A percentile compares a stretch with the other conserved stretches of the same genome.
Conservation (phyloP, 495 filamentous ascomycete genomes). For the Neurospora tetraspora region DNA sequence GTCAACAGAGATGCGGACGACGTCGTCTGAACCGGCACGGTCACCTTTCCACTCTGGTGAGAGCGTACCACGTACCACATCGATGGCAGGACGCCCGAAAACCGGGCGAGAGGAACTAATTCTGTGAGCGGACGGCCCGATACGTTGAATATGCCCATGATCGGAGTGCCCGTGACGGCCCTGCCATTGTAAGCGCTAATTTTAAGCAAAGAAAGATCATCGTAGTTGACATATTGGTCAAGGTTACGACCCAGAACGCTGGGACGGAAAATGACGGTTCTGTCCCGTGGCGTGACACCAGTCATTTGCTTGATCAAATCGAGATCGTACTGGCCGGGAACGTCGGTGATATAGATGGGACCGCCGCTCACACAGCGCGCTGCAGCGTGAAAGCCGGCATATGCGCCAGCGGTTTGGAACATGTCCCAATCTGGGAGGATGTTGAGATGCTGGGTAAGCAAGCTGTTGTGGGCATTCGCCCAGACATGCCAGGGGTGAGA, state of each 20-base stretch:
- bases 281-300: slow-evolving; percentile 49
- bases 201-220: slow-evolving; percentile 61
- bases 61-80: slow-evolving; percentile 60
- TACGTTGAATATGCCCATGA: slow-evolving; percentile 81
- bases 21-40: slow-evolving; percentile 33
- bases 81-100: slow-evolving; percentile 53
- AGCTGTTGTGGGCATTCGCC: slow-evolving; percentile 82
- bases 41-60: slow-evolving; percentile 58
- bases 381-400: slow-evolving; percentile 75
- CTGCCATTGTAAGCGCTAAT: slow-evolving; percentile 59
- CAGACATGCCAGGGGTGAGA: slow-evolving; percentile 94
- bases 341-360: slow-evolving; percentile 88
- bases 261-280: slow-evolving; percentile 69
- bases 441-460: slow-evolving; percentile 56
- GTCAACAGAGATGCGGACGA: slow-evolving; percentile 38
- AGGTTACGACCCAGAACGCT: slow-evolving; percentile 58
- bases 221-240: slow-evolving; percentile 64
- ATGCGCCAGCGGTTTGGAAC: slow-evolving; percentile 83
- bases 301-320: slow-evolving; percentile 70
- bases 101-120: slow-evolving; percentile 56
- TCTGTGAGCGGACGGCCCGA: slow-evolving; percentile 46
- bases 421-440: slow-evolving; percentile 89
- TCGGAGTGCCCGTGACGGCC: slow-evolving; percentile 56
- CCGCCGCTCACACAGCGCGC: slow-evolving; percentile 84
- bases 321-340: slow-evolving; percentile 69